Conservation (phyloP, 2,329 filamentous ascomycete species). For the Hypoxylon sp. region DNA sequence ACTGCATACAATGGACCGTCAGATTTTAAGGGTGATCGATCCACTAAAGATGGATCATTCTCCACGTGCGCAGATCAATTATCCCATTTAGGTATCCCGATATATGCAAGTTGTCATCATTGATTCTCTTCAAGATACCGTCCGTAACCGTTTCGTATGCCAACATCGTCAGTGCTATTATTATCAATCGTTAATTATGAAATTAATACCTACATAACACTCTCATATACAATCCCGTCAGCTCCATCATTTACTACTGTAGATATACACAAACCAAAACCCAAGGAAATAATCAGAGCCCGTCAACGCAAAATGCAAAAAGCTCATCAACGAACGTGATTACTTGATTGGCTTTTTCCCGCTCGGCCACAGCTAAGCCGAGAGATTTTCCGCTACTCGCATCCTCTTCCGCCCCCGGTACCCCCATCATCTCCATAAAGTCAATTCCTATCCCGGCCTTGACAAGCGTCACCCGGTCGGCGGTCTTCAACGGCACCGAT, state of each 20-base stretch:
- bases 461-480: conserved; percentile 38
- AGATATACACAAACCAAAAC: background rate
- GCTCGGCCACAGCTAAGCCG: conserved; percentile 51
- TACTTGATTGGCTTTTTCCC: conserved; percentile 52
- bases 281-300: conserved; percentile 28
- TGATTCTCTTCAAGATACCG: background rate
- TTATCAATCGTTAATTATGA: background rate
- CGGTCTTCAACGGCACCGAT: conserved; percentile 24
- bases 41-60: conserved; percentile 31
- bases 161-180: background rate
- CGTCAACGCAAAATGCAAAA: conserved; percentile 46
- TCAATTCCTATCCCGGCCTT: conserved; percentile 36
- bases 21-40: conserved; percentile 33
- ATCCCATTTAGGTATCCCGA: conserved; percentile 7
- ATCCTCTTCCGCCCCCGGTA: conserved; percentile 38
- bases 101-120: conserved; percentile 6
- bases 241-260: background rate
- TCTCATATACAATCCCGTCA: background rate
- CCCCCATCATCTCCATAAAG: conserved; percentile 46
- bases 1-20: conserved; percentile 26
- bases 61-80: conserved; percentile 36
- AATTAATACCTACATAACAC: background rate
- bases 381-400: conserved; percentile 31
- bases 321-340: conserved; percentile 50
- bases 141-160: background rate